Percentiles rank a stretch among this genome's conserved stretches.
Conservation (phyloP, 768 basidiomycete species). For the Leccinellum luteum region DNA sequence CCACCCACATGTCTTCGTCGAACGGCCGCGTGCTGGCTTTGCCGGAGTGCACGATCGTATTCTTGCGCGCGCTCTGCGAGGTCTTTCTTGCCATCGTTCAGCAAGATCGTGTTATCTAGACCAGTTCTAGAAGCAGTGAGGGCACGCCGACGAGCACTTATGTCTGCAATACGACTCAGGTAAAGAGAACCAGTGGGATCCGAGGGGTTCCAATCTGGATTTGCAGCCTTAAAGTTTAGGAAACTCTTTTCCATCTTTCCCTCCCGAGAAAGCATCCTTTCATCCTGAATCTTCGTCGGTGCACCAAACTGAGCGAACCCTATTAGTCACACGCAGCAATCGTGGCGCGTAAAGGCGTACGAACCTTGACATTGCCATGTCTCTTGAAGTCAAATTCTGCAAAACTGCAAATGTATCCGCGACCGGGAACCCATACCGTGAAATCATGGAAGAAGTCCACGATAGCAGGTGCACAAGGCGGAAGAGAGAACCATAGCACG, state of each 20-base stretch:
- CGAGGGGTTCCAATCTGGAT: constrained; percentile 92
- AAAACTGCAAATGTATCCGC: constrained; percentile 97
- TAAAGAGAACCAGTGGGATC: constrained; percentile 92
- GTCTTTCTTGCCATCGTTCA: constrained; percentile 36
- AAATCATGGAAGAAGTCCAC: constrained; percentile 99
- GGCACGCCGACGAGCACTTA: constrained; percentile 46
- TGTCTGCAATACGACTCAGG: constrained; percentile 77
- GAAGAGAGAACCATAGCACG: constrained; percentile 90
- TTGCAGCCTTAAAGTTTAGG: constrained; percentile 91
- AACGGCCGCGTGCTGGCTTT: constrained; percentile 58
- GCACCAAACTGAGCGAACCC: constrained; percentile 69
- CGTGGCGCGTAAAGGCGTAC: constrained; percentile 14
- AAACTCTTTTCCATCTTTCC: constrained; percentile 99
- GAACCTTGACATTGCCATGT: constrained; percentile 86
- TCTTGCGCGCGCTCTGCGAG: constrained; percentile 59
- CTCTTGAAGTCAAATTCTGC: constrained; percentile 97
- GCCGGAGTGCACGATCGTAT: constrained; percentile 71
- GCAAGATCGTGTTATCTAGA: constrained; percentile 26
- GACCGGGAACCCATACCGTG: constrained; percentile 92
- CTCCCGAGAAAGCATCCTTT: constrained; percentile 80
- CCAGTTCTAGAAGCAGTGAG: constrained; percentile 26
- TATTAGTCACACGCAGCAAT: neutral
- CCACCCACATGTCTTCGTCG: constrained; percentile 37
- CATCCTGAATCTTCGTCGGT: constrained; percentile 62
- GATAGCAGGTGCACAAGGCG: constrained; percentile 83